Base-by-base conservation (phyloP, 345 rosid species). In the Carallia brachiata region DNA sequence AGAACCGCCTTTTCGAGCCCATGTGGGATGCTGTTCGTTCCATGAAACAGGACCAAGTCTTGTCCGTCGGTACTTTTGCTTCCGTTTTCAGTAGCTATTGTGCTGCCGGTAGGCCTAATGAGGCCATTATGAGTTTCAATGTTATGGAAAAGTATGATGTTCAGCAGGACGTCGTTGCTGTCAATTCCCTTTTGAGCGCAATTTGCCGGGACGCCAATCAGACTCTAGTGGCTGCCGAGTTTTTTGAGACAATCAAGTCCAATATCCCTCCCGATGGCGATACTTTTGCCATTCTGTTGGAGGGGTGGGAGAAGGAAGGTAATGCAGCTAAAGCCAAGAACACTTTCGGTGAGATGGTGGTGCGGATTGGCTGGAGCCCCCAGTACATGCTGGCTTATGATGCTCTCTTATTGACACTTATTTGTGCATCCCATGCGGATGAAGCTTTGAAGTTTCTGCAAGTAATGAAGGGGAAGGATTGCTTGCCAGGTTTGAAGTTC, bases 231-330 rank as follows among this genome's bases (percentile, higher is more conserved):
- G 92, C 87, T 1, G 39, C 72, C 32, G 88, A 84, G 70, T 73
- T 86, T 72, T 77, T 79, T 1, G 76, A 84, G 19, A 78, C 47
- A 69, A 71, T 80, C 44, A 83, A 83, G 73, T 59, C 9, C 57
- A 75, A 70, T 66, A 72, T 88, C 52, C 70, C 72, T 17, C 87
- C 82, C 1, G 83, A 84, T 63, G 86, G 53, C n/a, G 89, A 86
- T 68, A 74, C 85, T 1, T 88, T 64, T 50, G 72, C 85, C 6
- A 83, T 86, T 70, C 65, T 88, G 75, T 78, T 86, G 68, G 85
- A 86, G 82, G 89, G 90, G 4, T 88, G 84, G 86, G 86, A 86
- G 75, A 88, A 78, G 73, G 88, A 86, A 73, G 82, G 84, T 52
- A 81, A 84, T 73, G 70, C 70, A 28, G 69, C 68, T n/a, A 76